Conservation (phyloP, 2,329 filamentous ascomycete species). For the Dactylella cylindrospora region DNA sequence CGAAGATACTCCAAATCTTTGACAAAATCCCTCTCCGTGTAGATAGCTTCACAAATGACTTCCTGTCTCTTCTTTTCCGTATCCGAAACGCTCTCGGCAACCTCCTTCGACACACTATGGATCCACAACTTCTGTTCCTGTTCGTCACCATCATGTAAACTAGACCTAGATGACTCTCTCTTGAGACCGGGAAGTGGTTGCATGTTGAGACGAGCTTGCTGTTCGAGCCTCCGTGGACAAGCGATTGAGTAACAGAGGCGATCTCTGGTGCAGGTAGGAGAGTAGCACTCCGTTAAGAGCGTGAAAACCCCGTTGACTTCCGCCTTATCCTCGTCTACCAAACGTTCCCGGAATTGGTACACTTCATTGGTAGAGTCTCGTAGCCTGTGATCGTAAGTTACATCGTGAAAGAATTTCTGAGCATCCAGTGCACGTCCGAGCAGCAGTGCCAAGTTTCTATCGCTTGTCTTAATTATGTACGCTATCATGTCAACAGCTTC, state of each 20-base stretch:
- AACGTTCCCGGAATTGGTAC: conserved; percentile 85
- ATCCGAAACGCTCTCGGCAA: conserved; percentile 85
- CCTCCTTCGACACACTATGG: conserved; percentile 92
- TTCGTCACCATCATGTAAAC: conserved; percentile 81
- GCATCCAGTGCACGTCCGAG: conserved; percentile 90
- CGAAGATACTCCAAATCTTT: conserved; percentile 97
- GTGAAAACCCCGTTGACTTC: conserved; percentile 96
- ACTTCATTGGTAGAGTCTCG: conserved; percentile 93
- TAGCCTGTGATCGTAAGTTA: conserved; percentile 93
- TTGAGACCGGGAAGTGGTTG: conserved; percentile 88
- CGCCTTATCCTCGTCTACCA: conserved; percentile 80
- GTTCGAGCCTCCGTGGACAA: conserved; percentile 87
- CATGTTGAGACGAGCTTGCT: conserved; percentile 89
- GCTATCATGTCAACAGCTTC: conserved; percentile 94
- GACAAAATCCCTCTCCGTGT: conserved; percentile 97
- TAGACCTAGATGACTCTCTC: conserved; percentile 67
- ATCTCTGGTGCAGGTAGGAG: conserved; percentile 92
- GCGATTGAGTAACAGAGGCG: conserved; percentile 97
- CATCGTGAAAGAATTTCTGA: conserved; percentile 99
- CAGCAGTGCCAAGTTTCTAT: conserved; percentile 88
- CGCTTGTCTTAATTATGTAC: conserved; percentile 95
- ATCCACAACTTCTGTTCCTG: conserved; percentile 99
- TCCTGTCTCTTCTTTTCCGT: conserved; percentile 96
- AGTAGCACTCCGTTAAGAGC: conserved; percentile 94
- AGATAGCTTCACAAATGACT: conserved; percentile 97